Percentiles rank a stretch among this genome's conserved stretches.
These are phyloP conservation scores for Eremochloa ophiuroides DNA, from an alignment of 176 grass and related monocot species.

Conservation along the genomic window DNA sequence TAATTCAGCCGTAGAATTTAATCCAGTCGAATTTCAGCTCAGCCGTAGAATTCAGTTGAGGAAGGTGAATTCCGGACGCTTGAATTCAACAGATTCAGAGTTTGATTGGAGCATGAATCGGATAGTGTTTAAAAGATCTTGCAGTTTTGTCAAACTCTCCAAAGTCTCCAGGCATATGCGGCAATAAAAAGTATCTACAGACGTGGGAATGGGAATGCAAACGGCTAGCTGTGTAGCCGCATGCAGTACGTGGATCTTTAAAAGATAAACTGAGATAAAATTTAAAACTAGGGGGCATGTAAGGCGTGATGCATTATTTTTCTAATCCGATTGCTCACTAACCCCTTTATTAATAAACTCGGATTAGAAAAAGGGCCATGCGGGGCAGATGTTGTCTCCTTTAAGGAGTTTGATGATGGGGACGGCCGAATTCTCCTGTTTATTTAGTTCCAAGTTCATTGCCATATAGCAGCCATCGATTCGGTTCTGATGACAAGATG, in stretches of 20 bases:
- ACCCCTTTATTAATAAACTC: constrained; percentile 14
- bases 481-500: constrained; percentile 22
- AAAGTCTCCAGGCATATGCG: not conserved
- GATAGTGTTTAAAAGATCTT: not conserved
- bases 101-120: not conserved
- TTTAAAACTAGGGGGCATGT: constrained; percentile 35
- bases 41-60: too few relatives aligned
- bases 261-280: not conserved
- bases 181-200: not conserved
- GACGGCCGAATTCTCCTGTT: constrained; percentile 43
- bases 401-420: constrained; percentile 60
- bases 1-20: too few relatives aligned
- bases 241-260: constrained; percentile 26
- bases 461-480: constrained; percentile 2
- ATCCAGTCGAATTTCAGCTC: too few relatives aligned
- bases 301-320: constrained; percentile 57
- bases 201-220: constrained; percentile 19
- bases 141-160: not conserved
- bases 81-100: not conserved
- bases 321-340: constrained; percentile 31
- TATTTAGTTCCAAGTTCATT: constrained; percentile 7
- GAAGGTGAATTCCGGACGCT: not conserved
- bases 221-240: constrained; percentile 7
- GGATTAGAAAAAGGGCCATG: constrained; percentile 12
- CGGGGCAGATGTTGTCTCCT: constrained; percentile 51